Base-by-base conservation (phyloP, 768 basidiomycete genomes). In the Serendipita vermifera region DNA sequence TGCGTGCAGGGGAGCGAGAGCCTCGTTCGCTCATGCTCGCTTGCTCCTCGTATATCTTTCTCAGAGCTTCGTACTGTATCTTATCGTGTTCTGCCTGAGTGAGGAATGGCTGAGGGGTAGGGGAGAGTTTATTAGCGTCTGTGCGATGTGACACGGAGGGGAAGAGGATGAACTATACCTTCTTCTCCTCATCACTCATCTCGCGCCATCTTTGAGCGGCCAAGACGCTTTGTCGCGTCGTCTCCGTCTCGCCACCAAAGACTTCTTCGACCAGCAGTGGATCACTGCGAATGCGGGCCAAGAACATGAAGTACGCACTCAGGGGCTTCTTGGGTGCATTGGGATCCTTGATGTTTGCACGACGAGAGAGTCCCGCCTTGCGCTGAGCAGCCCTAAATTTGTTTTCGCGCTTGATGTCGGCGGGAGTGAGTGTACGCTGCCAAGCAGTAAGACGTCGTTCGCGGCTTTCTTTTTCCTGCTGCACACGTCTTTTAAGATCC, bases 301-400 rank as follows among this genome's bases (percentile, higher is more conserved):
- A 68, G 73, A 92, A 96, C 82, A 93, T 87, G 61, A 96, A 94
- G 65, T 94, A 96, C 0, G 92, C 90, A 65, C 82, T 85, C 39
- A 94, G 78, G 4, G 92, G 92, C 66, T 94, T 94, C 80, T 91
- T 93, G 2, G 92, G 92, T 5, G 90, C 92, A 65, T 96, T 94
- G 32, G 91, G 91, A 67, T 96, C 91, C 72, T 93, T 94, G 70
- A 96, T 86, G 67, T 96, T 96, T 62, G 85, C 85, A 77, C 85
- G 88, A 60, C 89, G 77, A 35, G 87, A 91, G 69, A 90, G 91
- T 60, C 92, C 92, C 14, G 87, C 85, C 70, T 89, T 90, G 58
- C 92, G 82, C 70, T 94, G 91, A 29, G 89, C 88, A 36, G 92
- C 82, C 38, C 92, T 83, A 71, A 84, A 96, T 5, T 74, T 76